Conservation (phyloP, 495 filamentous ascomycete species). For the Penicillium dipodomyicola region DNA sequence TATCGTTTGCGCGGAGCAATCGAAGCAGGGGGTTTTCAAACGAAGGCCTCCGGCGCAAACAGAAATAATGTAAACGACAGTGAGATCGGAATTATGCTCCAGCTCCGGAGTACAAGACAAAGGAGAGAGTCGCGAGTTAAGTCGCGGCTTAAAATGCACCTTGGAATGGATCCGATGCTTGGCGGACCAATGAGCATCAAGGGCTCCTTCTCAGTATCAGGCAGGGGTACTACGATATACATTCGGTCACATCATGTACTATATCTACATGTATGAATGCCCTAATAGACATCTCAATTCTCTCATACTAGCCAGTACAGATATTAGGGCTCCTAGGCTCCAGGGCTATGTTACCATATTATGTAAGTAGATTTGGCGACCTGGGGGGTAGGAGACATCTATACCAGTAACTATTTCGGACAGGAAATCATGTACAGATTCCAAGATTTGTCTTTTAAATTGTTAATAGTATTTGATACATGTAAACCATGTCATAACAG, state of each 20-base stretch:
- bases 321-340: no score
- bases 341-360: no score
- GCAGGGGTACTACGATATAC: background rate
- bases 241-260: background rate
- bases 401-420: no score
- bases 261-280: no score
- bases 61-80: background rate
- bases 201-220: background rate
- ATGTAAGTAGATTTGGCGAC: no score
- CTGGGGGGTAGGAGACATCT: no score
- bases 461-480: no score
- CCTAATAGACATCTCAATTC: no score
- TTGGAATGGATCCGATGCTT: background rate
- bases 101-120: background rate
- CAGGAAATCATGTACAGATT: no score
- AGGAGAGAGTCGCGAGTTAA: background rate
- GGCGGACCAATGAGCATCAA: background rate
- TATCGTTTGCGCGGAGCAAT: background rate
- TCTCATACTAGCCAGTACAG: no score
- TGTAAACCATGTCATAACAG: no score
- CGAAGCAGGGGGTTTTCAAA: background rate
- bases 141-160: background rate
- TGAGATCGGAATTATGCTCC: background rate
- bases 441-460: no score
- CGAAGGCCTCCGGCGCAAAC: background rate